Evolutionary conservation across 352 stramenopile species (phyloP).

Genomic region (Halophytophthora polymorphica): DNA sequence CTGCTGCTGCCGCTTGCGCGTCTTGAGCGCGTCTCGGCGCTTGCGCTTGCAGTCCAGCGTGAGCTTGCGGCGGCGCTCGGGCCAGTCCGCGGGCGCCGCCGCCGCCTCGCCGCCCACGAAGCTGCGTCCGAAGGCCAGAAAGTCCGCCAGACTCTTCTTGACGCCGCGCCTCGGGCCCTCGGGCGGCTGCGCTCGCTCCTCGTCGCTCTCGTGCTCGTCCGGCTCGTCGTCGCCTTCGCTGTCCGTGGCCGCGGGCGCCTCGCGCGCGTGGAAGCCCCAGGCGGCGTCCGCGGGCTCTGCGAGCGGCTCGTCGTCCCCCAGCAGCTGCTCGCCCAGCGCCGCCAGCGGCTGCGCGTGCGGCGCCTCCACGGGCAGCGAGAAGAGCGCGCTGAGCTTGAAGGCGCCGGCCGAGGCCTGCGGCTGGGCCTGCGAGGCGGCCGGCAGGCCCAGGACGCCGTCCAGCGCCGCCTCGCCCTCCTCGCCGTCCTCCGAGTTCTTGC

Average conservation of each 20-base stretch:
- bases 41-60: conserved; percentile 84
- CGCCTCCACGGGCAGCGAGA: conserved; percentile 54
- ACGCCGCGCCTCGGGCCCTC: conserved; percentile 17
- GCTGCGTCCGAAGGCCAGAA: conserved; percentile 55
- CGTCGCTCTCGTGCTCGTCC: conserved; percentile 21
- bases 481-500: conserved; percentile 82
- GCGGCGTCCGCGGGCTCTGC: not conserved
- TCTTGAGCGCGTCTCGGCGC: conserved; percentile 68
- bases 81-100: conserved; percentile 43
- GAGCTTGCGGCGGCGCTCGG: conserved; percentile 63
- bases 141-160: conserved; percentile 56
- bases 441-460: conserved; percentile 58
- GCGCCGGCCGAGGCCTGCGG: conserved; percentile 13
- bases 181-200: conserved; percentile 4
- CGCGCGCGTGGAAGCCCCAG: conserved; percentile 11
- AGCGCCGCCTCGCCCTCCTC: conserved; percentile 69
- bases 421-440: conserved; percentile 2
- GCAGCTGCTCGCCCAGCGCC: conserved; percentile 45
- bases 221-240: conserved; percentile 36
- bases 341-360: conserved; percentile 41
- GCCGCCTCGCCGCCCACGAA: conserved; percentile 37
- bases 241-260: conserved; percentile 29
- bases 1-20: conserved; percentile 71
- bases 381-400: conserved; percentile 77
- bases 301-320: conserved; percentile 40